phyloP scores from a whole-genome alignment of 495 filamentous ascomycete species.

The Aspergillus steynii region DNA sequence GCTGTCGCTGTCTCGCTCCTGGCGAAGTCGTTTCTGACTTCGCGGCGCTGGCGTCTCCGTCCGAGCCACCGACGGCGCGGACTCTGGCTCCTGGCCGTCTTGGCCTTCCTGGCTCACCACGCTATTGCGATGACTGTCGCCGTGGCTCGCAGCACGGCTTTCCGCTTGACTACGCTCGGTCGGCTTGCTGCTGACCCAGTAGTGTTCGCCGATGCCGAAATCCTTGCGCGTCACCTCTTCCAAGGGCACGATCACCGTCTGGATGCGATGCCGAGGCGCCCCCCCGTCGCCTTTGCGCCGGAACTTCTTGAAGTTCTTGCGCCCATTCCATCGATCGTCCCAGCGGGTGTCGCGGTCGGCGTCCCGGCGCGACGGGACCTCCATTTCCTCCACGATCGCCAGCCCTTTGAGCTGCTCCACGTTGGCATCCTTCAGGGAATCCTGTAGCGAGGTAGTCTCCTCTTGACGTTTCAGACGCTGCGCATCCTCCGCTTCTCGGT shows the following conservation, averaged over 20 bases:
- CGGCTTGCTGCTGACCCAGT: conserved; percentile 57
- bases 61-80: neutral
- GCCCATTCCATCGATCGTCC: conserved; percentile 91
- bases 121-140: conserved; percentile 4
- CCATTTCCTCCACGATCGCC: conserved; percentile 80
- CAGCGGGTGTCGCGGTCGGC: conserved; percentile 57
- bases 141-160: conserved; percentile 17
- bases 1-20: conserved; percentile 40
- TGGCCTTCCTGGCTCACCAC: neutral
- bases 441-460: conserved; percentile 59
- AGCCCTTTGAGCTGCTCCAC: conserved; percentile 71
- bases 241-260: conserved; percentile 71
- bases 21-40: conserved; percentile 46
- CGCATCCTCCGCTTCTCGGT: conserved; percentile 66
- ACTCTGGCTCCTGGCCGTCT: neutral
- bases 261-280: conserved; percentile 44
- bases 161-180: conserved; percentile 16
- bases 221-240: conserved; percentile 78
- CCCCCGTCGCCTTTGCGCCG: conserved; percentile 56
- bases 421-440: conserved; percentile 58
- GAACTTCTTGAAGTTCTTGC: conserved; percentile 97
- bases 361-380: conserved; percentile 45
- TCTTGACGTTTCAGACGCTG: conserved; percentile 28
- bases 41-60: conserved; percentile 1
- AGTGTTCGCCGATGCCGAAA: conserved; percentile 82